Base-by-base conservation (phyloP, 208 protist genomes). In the Acanthamoeba culbertsoni region DNA sequence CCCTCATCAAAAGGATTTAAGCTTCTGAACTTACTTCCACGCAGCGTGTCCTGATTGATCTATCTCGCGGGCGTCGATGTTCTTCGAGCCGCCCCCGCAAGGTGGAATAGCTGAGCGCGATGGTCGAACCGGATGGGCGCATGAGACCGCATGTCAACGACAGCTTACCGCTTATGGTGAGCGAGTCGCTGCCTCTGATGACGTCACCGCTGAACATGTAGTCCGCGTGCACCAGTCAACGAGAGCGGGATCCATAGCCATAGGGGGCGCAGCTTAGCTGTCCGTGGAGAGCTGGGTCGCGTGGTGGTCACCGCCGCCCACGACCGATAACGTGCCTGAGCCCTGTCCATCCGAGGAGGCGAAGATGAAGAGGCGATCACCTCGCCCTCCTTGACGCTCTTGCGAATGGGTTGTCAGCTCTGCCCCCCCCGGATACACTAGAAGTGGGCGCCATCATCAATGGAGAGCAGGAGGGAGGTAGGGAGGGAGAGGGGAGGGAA, bases 71-170 rank as follows among this genome's bases (percentile, higher is more conserved):
- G 42, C 35, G 55, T 91, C 37, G 84, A 91, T 26, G 28, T 68
- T 91, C 84, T 91, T 91, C 43, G 84, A 68, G 57, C 37, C 84
- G 53, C 57, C 62, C n/a, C 40, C 40, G 6, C 55, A 91, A 46
- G 37, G 62, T 63, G 28, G 71, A 37, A 0, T 26, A 51, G 33
- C 31, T 53, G 46, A 75, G 57, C n/a, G 84, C 84, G 1, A 40
- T 53, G 26, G 62, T 71, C n/a, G 53, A 63, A 14, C 84, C 84
- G 23, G 53, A 31, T 48, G 55, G 55, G 55, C 28, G 45, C 53
- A 91, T 91, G n/a, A 91, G 42, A 20, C 84, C 84, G 62, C 62
- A 40, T 23, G 53, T 73, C 84, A 48, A 91, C 28, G 4, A 31
- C n/a, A 91, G 84, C 10, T 75, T 31, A 57, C 84, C 84, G 18